Evolutionary conservation across 2,329 filamentous ascomycete species (phyloP).

Genomic region (Alternaria arborescens): DNA sequence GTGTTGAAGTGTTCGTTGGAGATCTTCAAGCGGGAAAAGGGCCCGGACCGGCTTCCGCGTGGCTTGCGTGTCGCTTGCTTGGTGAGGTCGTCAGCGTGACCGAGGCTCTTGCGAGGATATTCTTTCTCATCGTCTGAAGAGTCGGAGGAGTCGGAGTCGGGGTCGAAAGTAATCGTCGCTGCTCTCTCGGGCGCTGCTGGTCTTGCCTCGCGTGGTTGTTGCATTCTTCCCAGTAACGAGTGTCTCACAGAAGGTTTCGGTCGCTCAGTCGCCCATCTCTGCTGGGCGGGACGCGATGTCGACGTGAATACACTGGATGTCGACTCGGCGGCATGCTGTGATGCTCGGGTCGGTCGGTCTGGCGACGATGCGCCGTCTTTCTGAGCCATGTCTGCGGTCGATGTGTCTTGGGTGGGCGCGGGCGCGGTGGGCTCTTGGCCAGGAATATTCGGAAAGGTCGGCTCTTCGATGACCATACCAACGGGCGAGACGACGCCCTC

Average conservation of each 20-base stretch:
- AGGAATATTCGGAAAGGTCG: conserved; percentile 34
- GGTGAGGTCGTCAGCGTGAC: conserved; percentile 21
- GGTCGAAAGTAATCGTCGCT: conserved; percentile 43
- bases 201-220: conserved; percentile 21
- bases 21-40: conserved; percentile 66
- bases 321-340: neutral
- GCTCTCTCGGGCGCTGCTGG: conserved; percentile 25
- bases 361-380: neutral
- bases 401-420: neutral
- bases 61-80: conserved; percentile 16
- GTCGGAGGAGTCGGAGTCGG: conserved; percentile 33
- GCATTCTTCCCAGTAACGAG: conserved; percentile 32
- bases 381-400: neutral
- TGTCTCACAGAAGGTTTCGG: conserved; percentile 35
- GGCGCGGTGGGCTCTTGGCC: conserved; percentile 11
- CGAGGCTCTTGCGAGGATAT: conserved; percentile 25
- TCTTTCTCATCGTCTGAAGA: conserved; percentile 39
- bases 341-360: neutral
- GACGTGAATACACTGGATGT: conserved; percentile 1
- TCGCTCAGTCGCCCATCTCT: conserved; percentile 42
- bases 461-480: conserved; percentile 33
- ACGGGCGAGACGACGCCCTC: conserved; percentile 25
- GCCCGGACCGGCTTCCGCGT: conserved; percentile 23
- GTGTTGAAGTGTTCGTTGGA: conserved; percentile 72
- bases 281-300: conserved; percentile 30